Conservation (phyloP, 73 alveolate genomes). For the Stentor coeruleus region DNA sequence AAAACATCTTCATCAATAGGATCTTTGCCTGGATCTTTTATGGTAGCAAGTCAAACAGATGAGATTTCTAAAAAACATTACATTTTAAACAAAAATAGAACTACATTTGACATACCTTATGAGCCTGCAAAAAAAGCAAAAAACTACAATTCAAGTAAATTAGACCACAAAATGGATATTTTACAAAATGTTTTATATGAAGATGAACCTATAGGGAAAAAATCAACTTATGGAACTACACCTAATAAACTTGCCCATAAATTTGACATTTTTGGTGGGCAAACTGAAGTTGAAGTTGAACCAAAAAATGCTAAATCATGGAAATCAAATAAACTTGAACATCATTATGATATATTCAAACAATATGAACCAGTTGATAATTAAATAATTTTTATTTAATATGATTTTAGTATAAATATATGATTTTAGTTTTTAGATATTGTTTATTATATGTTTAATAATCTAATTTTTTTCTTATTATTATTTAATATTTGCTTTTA, state of each 20-base stretch:
- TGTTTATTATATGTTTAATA: no score
- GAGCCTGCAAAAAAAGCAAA: neutral
- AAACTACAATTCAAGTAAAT: neutral
- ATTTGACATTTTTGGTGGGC: neutral
- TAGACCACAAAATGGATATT: neutral
- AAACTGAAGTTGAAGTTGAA: neutral
- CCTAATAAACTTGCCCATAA: conserved; percentile 2
- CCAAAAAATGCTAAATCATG: neutral
- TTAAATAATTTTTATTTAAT: no score
- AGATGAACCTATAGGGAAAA: neutral
- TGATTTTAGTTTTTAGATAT: no score
- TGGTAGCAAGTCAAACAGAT: neutral
- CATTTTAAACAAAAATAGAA: neutral
- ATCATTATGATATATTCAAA: neutral
- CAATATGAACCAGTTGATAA: neutral
- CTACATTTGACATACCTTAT: neutral
- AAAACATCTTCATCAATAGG: neutral
- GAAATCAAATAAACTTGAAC: neutral
- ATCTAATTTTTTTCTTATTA: no score
- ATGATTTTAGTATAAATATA: no score
- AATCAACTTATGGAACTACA: neutral
- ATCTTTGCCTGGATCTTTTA: neutral
- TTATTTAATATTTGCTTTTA: no score
- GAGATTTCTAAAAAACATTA: no score
- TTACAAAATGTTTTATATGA: neutral